phyloP scores from a whole-genome alignment of 495 filamentous ascomycete species.

The Penicillium turbatum region DNA sequence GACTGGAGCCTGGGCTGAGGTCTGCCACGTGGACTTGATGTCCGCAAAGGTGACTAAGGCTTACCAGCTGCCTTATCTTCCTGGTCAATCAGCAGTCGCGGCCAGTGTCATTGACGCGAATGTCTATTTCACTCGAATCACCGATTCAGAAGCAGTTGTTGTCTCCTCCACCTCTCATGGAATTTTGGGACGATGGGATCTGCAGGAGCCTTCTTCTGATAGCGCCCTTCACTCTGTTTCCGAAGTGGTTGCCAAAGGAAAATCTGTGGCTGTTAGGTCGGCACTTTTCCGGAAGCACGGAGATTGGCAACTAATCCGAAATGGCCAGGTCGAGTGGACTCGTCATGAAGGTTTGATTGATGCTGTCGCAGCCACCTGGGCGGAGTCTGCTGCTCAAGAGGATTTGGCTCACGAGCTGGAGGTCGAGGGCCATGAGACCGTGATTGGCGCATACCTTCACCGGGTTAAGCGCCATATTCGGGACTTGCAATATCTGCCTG shows the following conservation, averaged over 20 bases:
- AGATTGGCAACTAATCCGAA: slow-evolving; percentile 79
- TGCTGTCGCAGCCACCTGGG: slow-evolving; percentile 72
- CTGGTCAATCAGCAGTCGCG: slow-evolving; percentile 70
- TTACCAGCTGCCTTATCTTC: slow-evolving; percentile 66
- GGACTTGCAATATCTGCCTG: slow-evolving; percentile 76
- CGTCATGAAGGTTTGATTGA: slow-evolving; percentile 77
- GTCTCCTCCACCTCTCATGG: slow-evolving; percentile 74
- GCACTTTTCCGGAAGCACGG: slow-evolving; percentile 66
- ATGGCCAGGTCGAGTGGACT: slow-evolving; percentile 75
- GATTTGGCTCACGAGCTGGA: slow-evolving; percentile 75
- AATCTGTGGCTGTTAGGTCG: slow-evolving; percentile 69
- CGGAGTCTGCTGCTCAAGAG: slow-evolving; percentile 63
- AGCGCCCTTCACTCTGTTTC: slow-evolving; percentile 63
- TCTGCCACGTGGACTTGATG: slow-evolving; percentile 75
- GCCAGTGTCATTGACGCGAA: slow-evolving; percentile 71
- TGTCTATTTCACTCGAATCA: slow-evolving; percentile 82
- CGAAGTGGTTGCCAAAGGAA: slow-evolving; percentile 69
- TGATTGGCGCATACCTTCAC: slow-evolving; percentile 77
- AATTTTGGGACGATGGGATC: slow-evolving; percentile 66
- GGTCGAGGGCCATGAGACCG: slow-evolving; percentile 77
- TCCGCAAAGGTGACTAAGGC: slow-evolving; percentile 62
- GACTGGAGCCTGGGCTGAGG: slow-evolving; percentile 71
- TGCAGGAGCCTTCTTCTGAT: slow-evolving; percentile 40
- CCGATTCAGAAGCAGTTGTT: slow-evolving; percentile 63
- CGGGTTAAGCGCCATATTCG: slow-evolving; percentile 74